Conservation (phyloP, 495 filamentous ascomycete genomes). For the Cudoniella acicularis region DNA sequence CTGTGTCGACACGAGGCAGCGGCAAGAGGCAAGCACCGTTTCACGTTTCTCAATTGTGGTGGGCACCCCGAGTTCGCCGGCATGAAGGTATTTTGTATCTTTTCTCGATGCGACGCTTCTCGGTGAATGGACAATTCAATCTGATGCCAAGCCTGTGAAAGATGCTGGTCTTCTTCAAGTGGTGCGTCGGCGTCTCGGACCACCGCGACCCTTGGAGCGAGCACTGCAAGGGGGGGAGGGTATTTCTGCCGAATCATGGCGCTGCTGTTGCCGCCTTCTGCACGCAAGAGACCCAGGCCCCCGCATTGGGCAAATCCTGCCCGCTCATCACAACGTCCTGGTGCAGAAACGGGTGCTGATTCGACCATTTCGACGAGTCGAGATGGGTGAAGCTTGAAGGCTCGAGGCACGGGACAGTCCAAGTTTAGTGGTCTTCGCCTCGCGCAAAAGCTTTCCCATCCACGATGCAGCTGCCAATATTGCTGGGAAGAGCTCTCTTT, state of each 20-base stretch:
- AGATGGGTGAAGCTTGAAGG: no score
- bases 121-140: neutral
- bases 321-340: slow-evolving; percentile 4
- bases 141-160: neutral
- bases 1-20: neutral
- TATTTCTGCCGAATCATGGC: slow-evolving; percentile 5
- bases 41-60: neutral
- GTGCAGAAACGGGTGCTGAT: neutral
- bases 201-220: neutral
- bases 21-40: neutral
- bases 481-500: neutral
- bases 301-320: slow-evolving; percentile 12
- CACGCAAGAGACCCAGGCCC: neutral
- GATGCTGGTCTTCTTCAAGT: neutral
- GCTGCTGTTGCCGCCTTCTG: slow-evolving; percentile 11
- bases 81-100: neutral
- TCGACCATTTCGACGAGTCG: slow-evolving; percentile 8
- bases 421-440: neutral
- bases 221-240: slow-evolving; percentile 7
- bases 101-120: neutral
- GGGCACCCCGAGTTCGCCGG: no score
- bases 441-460: neutral
- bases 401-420: neutral
- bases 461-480: neutral
- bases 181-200: neutral